Percentiles rank a stretch among this genome's conserved stretches.
Evolutionary conservation across 75 land plant genomes (phyloP).

Genomic region (Cryptomeria japonica): DNA sequence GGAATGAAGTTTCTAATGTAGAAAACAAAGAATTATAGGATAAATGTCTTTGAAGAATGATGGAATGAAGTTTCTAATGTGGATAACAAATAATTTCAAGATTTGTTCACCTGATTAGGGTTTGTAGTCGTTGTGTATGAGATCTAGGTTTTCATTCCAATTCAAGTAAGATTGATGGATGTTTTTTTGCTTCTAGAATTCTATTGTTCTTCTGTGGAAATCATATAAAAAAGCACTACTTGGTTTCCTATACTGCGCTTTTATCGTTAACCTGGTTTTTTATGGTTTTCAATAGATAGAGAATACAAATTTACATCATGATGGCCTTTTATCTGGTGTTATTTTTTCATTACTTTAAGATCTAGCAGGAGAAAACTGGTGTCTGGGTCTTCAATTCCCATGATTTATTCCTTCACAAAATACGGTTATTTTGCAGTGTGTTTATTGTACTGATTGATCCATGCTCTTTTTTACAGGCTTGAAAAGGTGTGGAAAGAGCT

Average conservation of each 20-base stretch:
- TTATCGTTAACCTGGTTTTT: background rate
- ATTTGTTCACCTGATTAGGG: background rate
- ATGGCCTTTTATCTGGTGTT: too few species aligned
- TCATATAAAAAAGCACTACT: background rate
- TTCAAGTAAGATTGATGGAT: background rate
- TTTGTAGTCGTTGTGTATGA: background rate
- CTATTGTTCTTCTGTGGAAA: background rate
- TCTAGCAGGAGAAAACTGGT: background rate
- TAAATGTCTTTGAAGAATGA: background rate
- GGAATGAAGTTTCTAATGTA: background rate
- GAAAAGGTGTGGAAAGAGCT: conserved; percentile 79
- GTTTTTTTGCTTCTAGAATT: background rate
- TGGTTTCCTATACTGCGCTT: too few species aligned
- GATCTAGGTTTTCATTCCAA: background rate
- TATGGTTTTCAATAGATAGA: background rate
- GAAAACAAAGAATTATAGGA: background rate
- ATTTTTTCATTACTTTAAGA: background rate
- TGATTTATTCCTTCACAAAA: background rate
- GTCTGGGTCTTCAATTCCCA: background rate
- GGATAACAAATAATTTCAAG: background rate
- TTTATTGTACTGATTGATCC: background rate
- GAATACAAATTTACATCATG: background rate
- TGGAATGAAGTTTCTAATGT: background rate
- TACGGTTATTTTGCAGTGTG: background rate
- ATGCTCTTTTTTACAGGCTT: conserved; percentile 31